Conservation (phyloP, 2,329 filamentous ascomycete species). For the Phaeophleospora eucalypticola region DNA sequence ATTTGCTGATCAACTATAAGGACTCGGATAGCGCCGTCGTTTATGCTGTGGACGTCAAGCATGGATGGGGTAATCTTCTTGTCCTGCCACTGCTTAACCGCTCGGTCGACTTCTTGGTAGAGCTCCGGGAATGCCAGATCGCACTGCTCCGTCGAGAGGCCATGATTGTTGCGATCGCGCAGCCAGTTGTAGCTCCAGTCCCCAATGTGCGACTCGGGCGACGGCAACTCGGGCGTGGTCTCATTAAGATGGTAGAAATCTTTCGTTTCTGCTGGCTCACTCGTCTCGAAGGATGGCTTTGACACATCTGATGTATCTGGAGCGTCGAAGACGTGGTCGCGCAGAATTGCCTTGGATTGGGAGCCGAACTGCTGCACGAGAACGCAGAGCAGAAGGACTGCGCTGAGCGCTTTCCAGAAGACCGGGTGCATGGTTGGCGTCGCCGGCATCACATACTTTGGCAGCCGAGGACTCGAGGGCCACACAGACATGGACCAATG, state of each 20-base stretch:
- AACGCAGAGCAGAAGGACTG: conserved; percentile 15
- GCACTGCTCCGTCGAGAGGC: conserved; percentile 29
- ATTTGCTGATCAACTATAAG: conserved; percentile 20
- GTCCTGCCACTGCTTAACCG: conserved; percentile 17
- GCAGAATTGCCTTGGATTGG: conserved; percentile 1
- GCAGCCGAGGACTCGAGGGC: not conserved
- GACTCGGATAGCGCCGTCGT: conserved; percentile 19
- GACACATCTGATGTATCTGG: not conserved
- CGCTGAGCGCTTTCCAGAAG: conserved; percentile 19
- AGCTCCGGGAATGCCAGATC: conserved; percentile 30
- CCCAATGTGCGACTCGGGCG: not conserved
- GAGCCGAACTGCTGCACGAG: conserved; percentile 17
- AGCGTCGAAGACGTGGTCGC: not conserved
- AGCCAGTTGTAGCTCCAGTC: conserved; percentile 21
- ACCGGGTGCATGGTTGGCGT: conserved; percentile 4
- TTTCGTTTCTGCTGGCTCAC: not conserved
- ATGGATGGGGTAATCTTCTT: conserved; percentile 9
- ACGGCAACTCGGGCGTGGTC: not conserved
- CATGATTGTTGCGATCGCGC: conserved; percentile 28
- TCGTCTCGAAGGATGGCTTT: not conserved
- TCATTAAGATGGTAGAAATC: not conserved
- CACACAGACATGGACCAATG: not conserved
- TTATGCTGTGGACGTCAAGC: conserved; percentile 38
- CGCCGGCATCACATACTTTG: not conserved
- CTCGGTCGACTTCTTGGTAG: conserved; percentile 30